These are phyloP conservation scores for Chlorella vulgaris DNA, from an alignment of 139 green algal species.

Conservation along the genomic window DNA sequence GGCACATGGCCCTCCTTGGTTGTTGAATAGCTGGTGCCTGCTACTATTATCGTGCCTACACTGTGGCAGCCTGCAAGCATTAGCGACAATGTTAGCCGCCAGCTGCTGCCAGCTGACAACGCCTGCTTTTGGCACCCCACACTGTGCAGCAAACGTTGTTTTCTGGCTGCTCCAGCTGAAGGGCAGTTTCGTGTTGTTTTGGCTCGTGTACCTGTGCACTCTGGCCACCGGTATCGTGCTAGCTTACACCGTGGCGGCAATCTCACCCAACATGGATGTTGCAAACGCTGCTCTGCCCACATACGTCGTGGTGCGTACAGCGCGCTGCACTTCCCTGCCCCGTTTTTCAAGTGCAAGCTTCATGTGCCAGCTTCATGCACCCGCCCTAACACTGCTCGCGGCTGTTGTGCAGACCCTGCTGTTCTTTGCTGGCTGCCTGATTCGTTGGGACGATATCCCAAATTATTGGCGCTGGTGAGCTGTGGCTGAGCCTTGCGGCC, in stretches of 20 bases:
- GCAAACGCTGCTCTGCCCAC: conserved; percentile 66
- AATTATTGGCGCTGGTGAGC: conserved; percentile 69
- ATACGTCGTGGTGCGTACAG: background rate
- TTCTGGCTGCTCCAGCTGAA: conserved; percentile 63
- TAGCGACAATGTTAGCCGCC: too few species aligned
- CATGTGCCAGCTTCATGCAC: too few species aligned
- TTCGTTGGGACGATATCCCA: conserved; percentile 59
- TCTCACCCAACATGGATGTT: conserved; percentile 81
- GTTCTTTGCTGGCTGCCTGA: conserved; percentile 52
- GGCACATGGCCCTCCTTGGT: too few species aligned
- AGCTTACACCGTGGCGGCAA: conserved; percentile 72
- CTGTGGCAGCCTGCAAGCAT: too few species aligned
- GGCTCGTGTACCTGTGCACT: conserved; percentile 60
- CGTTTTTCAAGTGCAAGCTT: too few species aligned
- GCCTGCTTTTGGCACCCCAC: too few species aligned
- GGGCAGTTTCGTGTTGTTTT: conserved; percentile 69
- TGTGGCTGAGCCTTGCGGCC: too few species aligned
- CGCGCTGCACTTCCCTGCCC: background rate
- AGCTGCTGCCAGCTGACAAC: too few species aligned
- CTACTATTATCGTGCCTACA: too few species aligned
- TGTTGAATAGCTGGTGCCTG: too few species aligned
- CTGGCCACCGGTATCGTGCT: conserved; percentile 63
- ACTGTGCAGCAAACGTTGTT: conserved; percentile 43
- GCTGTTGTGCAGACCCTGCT: conserved; percentile 32
- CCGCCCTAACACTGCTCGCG: too few species aligned